A percentile compares a stretch with the other conserved stretches of the same genome.
phyloP scores from a whole-genome alignment of 768 basidiomycete species.

The Pisolithus orientalis region DNA sequence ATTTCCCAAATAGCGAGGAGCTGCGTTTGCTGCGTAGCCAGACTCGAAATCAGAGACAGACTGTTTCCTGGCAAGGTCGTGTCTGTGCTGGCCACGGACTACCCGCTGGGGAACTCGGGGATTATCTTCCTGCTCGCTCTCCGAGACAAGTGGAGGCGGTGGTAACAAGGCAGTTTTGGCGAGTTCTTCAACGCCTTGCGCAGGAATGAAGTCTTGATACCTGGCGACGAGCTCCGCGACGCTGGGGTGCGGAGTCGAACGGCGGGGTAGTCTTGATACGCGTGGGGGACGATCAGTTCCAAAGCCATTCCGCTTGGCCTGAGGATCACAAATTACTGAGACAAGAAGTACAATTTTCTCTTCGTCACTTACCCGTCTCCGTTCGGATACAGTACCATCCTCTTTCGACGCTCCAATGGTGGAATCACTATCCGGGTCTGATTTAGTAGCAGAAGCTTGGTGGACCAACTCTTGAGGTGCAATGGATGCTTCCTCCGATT shows the following conservation, averaged over 20 bases:
- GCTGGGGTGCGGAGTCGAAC: constrained; percentile 47
- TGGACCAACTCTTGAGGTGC: constrained; percentile 7
- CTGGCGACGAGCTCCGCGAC: constrained; percentile 85
- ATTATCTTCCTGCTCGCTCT: constrained; percentile 73
- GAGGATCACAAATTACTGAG: constrained; percentile 14
- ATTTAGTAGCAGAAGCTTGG: constrained; percentile 28
- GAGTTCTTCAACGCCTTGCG: constrained; percentile 66
- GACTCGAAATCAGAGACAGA: constrained; percentile 85
- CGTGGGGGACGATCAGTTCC: constrained; percentile 21
- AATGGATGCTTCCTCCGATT: constrained; percentile 12
- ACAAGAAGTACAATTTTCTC: constrained; percentile 21
- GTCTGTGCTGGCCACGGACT: constrained; percentile 43
- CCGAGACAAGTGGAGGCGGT: constrained; percentile 49
- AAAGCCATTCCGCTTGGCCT: constrained; percentile 18
- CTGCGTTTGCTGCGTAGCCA: constrained; percentile 89
- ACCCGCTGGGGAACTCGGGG: constrained; percentile 27
- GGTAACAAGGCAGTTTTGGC: constrained; percentile 66
- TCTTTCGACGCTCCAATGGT: constrained; percentile 62
- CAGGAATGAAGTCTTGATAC: constrained; percentile 72
- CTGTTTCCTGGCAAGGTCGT: constrained; percentile 42
- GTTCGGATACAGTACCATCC: constrained; percentile 12
- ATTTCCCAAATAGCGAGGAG: constrained; percentile 61
- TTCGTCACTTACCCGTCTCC: constrained; percentile 11
- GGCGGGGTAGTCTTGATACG: constrained; percentile 59
- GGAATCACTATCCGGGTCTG: constrained; percentile 77